Evolutionary conservation across 1,139 yeast genomes (phyloP).

Genomic region (Kodamaea ohmeri): DNA sequence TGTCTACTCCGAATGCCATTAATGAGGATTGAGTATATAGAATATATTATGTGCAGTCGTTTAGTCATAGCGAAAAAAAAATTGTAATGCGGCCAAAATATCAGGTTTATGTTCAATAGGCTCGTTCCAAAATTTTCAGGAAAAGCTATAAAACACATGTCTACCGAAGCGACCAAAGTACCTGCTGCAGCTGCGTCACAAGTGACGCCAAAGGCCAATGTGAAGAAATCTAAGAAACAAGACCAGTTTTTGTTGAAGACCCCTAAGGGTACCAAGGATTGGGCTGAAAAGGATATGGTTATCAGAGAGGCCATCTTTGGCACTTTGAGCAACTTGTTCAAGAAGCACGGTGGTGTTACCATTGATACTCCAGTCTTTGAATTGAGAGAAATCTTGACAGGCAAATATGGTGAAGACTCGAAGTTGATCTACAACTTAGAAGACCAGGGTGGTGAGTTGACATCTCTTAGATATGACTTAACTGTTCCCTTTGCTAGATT

Average conservation of each 20-base stretch:
- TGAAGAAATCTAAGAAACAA: constrained; percentile 33
- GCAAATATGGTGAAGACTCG: constrained; percentile 97
- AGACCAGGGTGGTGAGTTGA: constrained; percentile 97
- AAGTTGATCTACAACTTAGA: constrained; percentile 91
- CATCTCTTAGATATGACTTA: constrained; percentile 90
- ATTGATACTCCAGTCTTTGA: constrained; percentile 98
- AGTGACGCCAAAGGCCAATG: constrained; percentile 11
- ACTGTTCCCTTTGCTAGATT: constrained; percentile 97
- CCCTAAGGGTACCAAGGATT: constrained; percentile 96
- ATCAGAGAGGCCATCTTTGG: constrained; percentile 83
- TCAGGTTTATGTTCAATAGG: constrained; percentile 14
- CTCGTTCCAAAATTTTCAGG: constrained; percentile 12
- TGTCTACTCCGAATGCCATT: constrained; percentile 26
- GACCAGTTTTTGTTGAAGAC: constrained; percentile 72
- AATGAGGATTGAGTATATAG: constrained; percentile 15
- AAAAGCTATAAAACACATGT: constrained; percentile 22
- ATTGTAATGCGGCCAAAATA: constrained; percentile 1
- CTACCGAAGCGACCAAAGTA: constrained; percentile 22
- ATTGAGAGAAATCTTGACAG: constrained; percentile 88
- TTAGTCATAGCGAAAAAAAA: constrained; percentile 5
- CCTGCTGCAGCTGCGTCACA: constrained; percentile 13
- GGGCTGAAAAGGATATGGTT: constrained; percentile 98
- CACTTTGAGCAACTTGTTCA: constrained; percentile 69
- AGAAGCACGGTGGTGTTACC: constrained; percentile 96
- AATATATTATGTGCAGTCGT: constrained; percentile 6